Evolutionary conservation across 208 protist species (phyloP), one percentile per base, ranked within the genome.

Genomic region (Naegleria lovaniensis): DNA sequence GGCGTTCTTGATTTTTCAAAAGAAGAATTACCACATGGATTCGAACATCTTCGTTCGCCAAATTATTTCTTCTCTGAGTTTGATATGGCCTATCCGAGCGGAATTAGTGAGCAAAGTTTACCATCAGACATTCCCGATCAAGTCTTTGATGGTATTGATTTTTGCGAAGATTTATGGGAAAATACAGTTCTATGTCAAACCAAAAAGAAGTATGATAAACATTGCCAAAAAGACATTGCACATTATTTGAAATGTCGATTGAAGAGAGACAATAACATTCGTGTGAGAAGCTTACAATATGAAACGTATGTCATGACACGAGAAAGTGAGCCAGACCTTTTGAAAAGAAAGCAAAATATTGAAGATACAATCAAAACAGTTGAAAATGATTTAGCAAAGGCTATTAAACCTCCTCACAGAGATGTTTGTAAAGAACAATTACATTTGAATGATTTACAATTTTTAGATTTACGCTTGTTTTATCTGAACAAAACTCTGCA

Each of bases 11-110:
- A 79, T 79, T 79, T 79, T 79, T 36, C 67, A 79, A 79, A 79
- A 36, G 67, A 79, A 79, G 6, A 79, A 36, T 29, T 79, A 79
- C 67, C 67, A 36, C 5, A 13, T 79, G 67, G 67, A 79, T 79
- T 79, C n/a, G 67, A 79, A 79, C 25, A 79, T 79, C n/a, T 79
- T 36, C 19, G n/a, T 36, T n/a, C 19, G 36, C 25, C 0, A 1
- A 79, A 79, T 79, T 79, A 79, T 79, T 79, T 79, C 67, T 79
- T 79, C n/a, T 79, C 67, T 1, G 67, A 79, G 7, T 79, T 79
- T 79, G 67, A 79, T 79, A 36, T 79, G 29, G 16, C 67, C 9
- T 79, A 36, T 79, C 67, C 67, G 0, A 36, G 29, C 36, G 16
- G 29, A 36, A 79, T 79, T 36, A 79, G 67, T 36, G 16, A 79